These are phyloP conservation scores for Mentha longifolia DNA, from an alignment of 257 asterid genomes.

Conservation along the genomic window DNA sequence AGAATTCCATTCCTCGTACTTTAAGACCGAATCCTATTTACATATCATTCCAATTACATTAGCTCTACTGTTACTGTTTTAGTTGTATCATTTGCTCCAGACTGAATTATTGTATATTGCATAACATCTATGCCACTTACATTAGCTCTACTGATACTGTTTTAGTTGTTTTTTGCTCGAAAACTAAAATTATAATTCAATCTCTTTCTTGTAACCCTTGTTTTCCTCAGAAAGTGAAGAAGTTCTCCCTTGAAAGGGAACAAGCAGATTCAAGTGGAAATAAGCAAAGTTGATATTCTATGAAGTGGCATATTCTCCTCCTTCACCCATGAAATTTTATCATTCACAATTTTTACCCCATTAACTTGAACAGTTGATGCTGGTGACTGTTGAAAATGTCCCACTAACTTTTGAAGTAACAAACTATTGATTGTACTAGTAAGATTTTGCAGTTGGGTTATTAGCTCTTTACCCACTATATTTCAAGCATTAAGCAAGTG, in stretches of 20 bases:
- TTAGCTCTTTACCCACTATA: not conserved
- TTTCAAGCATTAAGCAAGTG: too few species aligned
- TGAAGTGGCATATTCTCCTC: not conserved
- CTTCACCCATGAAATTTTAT: not conserved
- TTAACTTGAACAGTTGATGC: too few species aligned
- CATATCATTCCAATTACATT: too few species aligned
- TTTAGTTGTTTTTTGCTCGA: not conserved
- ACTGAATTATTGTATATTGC: too few species aligned
- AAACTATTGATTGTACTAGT: conserved; percentile 4
- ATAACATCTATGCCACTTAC: not conserved
- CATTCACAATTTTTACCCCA: conserved; percentile 6
- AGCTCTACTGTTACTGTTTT: too few species aligned
- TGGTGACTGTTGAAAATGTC: not conserved
- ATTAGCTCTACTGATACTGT: not conserved
- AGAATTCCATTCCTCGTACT: not conserved
- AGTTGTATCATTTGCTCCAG: not conserved
- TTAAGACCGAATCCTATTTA: not conserved
- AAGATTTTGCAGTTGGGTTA: not conserved
- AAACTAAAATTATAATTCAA: not conserved
- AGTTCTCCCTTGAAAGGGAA: conserved; percentile 50
- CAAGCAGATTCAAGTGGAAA: conserved; percentile 40
- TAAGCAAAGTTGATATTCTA: conserved; percentile 35
- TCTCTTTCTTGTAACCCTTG: not conserved
- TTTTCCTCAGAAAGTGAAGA: conserved; percentile 56
- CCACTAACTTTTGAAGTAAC: not conserved